Conservation (phyloP, 106 monocot species). For the Chionographis japonica region DNA sequence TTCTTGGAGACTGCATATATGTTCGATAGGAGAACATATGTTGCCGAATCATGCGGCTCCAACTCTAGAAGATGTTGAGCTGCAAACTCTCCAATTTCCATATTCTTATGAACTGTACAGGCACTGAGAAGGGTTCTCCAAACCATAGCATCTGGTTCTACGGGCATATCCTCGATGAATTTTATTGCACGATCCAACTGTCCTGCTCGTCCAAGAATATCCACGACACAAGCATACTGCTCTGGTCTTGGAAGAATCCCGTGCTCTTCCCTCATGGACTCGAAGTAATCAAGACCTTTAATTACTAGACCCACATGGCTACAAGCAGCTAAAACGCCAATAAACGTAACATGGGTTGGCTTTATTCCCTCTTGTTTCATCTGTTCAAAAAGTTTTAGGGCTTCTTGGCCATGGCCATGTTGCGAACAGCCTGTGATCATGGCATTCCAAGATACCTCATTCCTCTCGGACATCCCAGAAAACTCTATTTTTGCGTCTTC, state of each 20-base stretch:
- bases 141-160: constrained; percentile 61
- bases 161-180: constrained; percentile 63
- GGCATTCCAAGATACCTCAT: constrained; percentile 80
- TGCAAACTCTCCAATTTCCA: constrained; percentile 70
- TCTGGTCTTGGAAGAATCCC: constrained; percentile 45
- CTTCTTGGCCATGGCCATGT: constrained; percentile 61
- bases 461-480: constrained; percentile 44
- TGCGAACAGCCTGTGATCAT: constrained; percentile 84
- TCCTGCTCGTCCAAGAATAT: constrained; percentile 80
- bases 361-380: constrained; percentile 51
- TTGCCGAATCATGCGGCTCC: constrained; percentile 75
- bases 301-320: constrained; percentile 78
- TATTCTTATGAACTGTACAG: constrained; percentile 69
- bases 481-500: constrained; percentile 56
- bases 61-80: constrained; percentile 52
- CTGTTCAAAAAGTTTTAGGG: constrained; percentile 57
- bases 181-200: constrained; percentile 45
- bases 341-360: constrained; percentile 71
- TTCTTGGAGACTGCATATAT: constrained; percentile 53
- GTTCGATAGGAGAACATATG: constrained; percentile 81
- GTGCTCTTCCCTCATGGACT: constrained; percentile 48
- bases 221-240: constrained; percentile 79
- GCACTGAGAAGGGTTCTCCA: constrained; percentile 86
- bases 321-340: constrained; percentile 75
- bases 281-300: constrained; percentile 60